A percentile compares a stretch with the other conserved stretches of the same genome.
These are phyloP conservation scores for Candida loeiensis DNA, from an alignment of 805 yeast species.

Conservation along the genomic window DNA sequence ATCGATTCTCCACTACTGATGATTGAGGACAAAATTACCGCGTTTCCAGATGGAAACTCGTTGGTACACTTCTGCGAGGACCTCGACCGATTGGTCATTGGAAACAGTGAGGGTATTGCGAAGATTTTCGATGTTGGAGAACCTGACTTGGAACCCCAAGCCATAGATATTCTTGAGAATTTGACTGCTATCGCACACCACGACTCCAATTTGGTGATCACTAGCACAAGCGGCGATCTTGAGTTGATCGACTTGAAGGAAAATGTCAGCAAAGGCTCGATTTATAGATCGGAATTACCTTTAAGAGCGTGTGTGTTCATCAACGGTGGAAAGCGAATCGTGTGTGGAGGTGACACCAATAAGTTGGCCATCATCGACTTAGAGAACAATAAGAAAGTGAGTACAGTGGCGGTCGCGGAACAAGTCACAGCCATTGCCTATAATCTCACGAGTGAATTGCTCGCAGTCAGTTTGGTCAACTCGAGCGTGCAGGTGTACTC, in stretches of 20 bases:
- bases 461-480: constrained; percentile 56
- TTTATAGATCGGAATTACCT: constrained; percentile 45
- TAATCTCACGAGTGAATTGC: constrained; percentile 51
- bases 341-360: constrained; percentile 67
- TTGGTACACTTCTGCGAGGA: constrained; percentile 22
- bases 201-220: constrained; percentile 24
- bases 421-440: constrained; percentile 57
- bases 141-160: constrained; percentile 58
- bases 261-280: constrained; percentile 28
- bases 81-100: constrained; percentile 41
- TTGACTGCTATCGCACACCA: constrained; percentile 39
- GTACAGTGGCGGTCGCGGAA: constrained; percentile 43
- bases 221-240: constrained; percentile 44
- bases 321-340: constrained; percentile 55
- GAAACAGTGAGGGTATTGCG: constrained; percentile 52
- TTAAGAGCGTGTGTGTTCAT: constrained; percentile 54
- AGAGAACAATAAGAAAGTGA: constrained; percentile 27
- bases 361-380: constrained; percentile 48
- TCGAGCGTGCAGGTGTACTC: constrained; percentile 58
- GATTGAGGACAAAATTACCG: constrained; percentile 23
- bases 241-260: constrained; percentile 35
- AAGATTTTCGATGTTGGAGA: constrained; percentile 47
- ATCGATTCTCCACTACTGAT: constrained; percentile 1
- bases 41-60: constrained; percentile 42
- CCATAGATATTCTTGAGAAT: constrained; percentile 49